Percentiles rank a stretch among this genome's conserved stretches.
Evolutionary conservation across 441 rosid genomes (phyloP).

Genomic region (Isatis lusitanica): DNA sequence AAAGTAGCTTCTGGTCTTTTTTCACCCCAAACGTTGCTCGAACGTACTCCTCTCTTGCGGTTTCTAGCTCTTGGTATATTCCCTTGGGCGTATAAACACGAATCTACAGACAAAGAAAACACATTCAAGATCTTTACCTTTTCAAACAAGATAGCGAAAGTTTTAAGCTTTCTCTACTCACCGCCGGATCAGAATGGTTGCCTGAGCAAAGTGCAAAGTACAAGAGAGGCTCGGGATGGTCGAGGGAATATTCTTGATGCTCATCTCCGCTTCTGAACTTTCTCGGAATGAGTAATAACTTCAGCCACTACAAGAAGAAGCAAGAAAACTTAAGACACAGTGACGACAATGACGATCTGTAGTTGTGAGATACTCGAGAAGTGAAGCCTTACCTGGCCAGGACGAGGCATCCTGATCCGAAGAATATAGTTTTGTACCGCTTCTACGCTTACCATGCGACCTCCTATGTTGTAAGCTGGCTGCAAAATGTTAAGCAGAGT

Average conservation of each 20-base stretch:
- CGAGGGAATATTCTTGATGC: slow-evolving; percentile 67
- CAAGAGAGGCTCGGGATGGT: slow-evolving; percentile 68
- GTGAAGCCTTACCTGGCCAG: slow-evolving; percentile 66
- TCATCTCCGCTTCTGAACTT: slow-evolving; percentile 76
- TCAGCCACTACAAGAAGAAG: slow-evolving; percentile 68
- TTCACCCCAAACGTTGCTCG: slow-evolving; percentile 68
- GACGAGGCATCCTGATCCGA: slow-evolving; percentile 77
- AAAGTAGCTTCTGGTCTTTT: slow-evolving; percentile 72
- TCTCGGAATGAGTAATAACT: slow-evolving; percentile 59
- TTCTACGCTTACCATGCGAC: slow-evolving; percentile 75
- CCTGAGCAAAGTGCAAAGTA: slow-evolving; percentile 86
- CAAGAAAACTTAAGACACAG: not conserved
- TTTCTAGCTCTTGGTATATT: slow-evolving; percentile 74
- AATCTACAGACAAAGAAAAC: slow-evolving; percentile 45
- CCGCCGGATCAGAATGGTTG: slow-evolving; percentile 95
- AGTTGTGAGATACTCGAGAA: not conserved
- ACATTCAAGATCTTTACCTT: slow-evolving; percentile 8
- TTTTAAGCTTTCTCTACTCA: slow-evolving; percentile 37
- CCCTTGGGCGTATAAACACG: slow-evolving; percentile 73
- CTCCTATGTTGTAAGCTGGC: slow-evolving; percentile 89
- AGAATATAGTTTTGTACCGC: slow-evolving; percentile 70
- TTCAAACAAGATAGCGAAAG: not conserved
- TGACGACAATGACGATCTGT: slow-evolving; percentile 9
- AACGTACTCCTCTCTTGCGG: slow-evolving; percentile 76
- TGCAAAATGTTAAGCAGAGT: slow-evolving; percentile 30